These are phyloP conservation scores for Scedosporium apiospermum DNA, from an alignment of 2,329 filamentous ascomycete species.

Conservation along the genomic window DNA sequence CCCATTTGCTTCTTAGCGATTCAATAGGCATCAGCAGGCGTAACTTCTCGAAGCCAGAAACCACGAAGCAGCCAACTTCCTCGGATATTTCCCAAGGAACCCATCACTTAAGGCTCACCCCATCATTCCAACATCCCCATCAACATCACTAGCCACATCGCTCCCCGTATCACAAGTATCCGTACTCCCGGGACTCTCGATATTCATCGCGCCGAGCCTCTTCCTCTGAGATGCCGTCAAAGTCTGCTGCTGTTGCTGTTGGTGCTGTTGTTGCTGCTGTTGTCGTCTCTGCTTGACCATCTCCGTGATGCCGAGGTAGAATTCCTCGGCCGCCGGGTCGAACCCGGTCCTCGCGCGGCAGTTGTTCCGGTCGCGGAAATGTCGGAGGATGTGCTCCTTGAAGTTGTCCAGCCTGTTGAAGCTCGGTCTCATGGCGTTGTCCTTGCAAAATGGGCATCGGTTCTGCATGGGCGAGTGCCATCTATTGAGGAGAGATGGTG, in stretches of 20 bases:
- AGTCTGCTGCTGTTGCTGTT: background rate
- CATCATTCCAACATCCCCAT: background rate
- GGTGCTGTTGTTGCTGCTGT: background rate
- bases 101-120: background rate
- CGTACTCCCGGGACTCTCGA: background rate
- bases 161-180: background rate
- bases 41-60: background rate
- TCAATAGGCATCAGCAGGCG: no score
- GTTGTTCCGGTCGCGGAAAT: slow-evolving; percentile 10
- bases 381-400: slow-evolving; percentile 13
- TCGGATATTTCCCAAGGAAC: no score
- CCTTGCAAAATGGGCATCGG: slow-evolving; percentile 7
- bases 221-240: background rate
- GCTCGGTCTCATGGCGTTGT: slow-evolving; percentile 3
- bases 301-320: slow-evolving; percentile 1
- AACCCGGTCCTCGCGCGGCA: slow-evolving; percentile 1
- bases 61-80: background rate
- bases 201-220: background rate
- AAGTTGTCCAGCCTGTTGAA: slow-evolving; percentile 14
- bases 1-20: no score
- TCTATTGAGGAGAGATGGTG: background rate
- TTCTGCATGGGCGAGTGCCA: background rate
- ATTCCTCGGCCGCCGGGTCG: slow-evolving; percentile 1
- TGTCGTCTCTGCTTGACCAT: background rate
- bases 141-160: background rate